These are phyloP conservation scores for Corymbia calophylla DNA, from an alignment of 441 rosid genomes.

Conservation along the genomic window DNA sequence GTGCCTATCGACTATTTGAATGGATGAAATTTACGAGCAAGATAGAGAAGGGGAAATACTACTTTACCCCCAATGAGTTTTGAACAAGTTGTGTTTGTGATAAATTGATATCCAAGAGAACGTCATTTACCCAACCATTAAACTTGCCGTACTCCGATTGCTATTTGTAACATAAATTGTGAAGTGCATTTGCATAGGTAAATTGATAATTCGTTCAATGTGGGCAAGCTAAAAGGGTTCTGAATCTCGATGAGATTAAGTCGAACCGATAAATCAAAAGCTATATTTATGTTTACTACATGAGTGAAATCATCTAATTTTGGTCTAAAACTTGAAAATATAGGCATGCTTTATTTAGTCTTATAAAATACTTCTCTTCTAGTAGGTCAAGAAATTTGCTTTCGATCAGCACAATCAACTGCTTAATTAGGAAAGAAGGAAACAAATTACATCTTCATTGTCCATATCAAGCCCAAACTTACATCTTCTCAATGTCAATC, in stretches of 20 bases:
- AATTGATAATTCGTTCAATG: background rate
- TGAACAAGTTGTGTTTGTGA: background rate
- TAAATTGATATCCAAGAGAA: background rate
- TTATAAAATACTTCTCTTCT: background rate
- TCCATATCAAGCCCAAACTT: background rate
- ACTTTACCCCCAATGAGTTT: background rate
- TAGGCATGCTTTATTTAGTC: background rate
- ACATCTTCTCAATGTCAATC: background rate
- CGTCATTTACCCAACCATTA: rapidly evolving
- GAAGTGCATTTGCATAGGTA: background rate
- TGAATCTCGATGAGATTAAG: background rate
- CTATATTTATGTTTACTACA: background rate
- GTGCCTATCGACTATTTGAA: too few species aligned
- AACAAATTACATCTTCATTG: rapidly evolving
- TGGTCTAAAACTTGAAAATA: background rate
- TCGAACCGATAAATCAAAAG: background rate
- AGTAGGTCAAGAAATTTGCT: background rate
- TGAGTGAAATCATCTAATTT: background rate
- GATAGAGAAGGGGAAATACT: background rate
- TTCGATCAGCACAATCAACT: background rate
- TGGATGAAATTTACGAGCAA: too few species aligned
- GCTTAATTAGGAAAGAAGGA: background rate
- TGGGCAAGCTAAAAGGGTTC: background rate
- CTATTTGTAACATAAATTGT: rapidly evolving
- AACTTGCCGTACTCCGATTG: rapidly evolving